Conservation (phyloP, 495 filamentous ascomycete species). For the Aspergillus egyptiacus region DNA sequence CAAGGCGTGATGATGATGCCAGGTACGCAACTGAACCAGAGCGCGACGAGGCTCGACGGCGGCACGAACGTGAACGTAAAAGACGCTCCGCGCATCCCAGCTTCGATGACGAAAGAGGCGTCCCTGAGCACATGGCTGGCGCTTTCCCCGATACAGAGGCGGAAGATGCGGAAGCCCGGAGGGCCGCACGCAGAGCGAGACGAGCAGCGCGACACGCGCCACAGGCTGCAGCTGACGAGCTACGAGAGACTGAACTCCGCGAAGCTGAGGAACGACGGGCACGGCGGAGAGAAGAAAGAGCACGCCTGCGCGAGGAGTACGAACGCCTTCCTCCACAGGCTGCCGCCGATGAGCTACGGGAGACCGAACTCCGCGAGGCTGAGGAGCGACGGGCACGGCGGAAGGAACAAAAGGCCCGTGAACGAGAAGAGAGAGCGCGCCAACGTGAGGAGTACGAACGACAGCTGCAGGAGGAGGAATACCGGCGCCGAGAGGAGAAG, state of each 20-base stretch:
- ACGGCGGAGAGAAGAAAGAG: slow-evolving; percentile 37
- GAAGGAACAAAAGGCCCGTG: slow-evolving; percentile 37
- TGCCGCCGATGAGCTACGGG: slow-evolving; percentile 30
- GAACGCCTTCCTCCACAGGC: slow-evolving; percentile 24
- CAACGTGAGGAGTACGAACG: slow-evolving; percentile 37
- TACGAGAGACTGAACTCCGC: slow-evolving; percentile 31
- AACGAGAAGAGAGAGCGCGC: slow-evolving; percentile 36
- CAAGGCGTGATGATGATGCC: slow-evolving; percentile 34
- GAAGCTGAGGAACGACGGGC: slow-evolving; percentile 43
- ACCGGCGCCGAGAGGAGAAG: slow-evolving; percentile 42
- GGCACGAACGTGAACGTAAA: slow-evolving; percentile 40
- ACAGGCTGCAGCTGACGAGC: slow-evolving; percentile 22
- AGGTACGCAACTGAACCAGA: slow-evolving; percentile 34
- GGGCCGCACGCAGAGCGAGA: slow-evolving; percentile 44
- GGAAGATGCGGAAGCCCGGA: slow-evolving; percentile 45
- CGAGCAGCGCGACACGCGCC: slow-evolving; percentile 32
- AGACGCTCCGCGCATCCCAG: slow-evolving; percentile 38
- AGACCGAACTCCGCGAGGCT: slow-evolving; percentile 35
- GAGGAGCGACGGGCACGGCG: slow-evolving; percentile 40
- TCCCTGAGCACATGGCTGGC: slow-evolving; percentile 33
- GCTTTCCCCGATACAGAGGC: slow-evolving; percentile 41
- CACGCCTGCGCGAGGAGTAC: slow-evolving; percentile 32
- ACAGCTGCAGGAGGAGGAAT: slow-evolving; percentile 43
- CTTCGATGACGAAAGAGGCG: slow-evolving; percentile 39
- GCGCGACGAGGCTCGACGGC: slow-evolving; percentile 37